Evolutionary conservation across 2,329 filamentous ascomycete genomes (phyloP), one percentile per base, ranked within the genome.

Genomic region (Rhexocercosporidium sp.): DNA sequence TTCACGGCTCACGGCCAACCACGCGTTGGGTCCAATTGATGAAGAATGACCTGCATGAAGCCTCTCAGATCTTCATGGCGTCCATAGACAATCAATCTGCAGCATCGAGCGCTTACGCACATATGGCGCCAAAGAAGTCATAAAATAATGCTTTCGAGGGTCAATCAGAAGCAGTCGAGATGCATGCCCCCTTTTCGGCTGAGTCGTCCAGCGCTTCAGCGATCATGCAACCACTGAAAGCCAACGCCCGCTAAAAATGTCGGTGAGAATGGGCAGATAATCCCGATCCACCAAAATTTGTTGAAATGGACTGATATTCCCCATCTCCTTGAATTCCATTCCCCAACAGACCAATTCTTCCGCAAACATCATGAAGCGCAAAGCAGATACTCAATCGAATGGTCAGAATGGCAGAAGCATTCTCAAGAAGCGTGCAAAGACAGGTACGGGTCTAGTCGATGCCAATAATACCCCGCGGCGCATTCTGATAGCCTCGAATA

Each of bases 341-440:
- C 54, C 61, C 62, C 39, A 44, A 54, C 47, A 51, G n/a, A 29
- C 37, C 62, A 71, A 66, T 65, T 64, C 20, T 29, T 54, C 9
- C 25, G 49, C 44, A 54, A 67, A 66, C 73, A 81, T 71, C 6
- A 87, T 87, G 85, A 89, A 89, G 80, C 85, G 87, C 80, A 89
- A 89, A 78, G 86, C 86, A 68, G 82, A 84, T 56, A 77, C 79
- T 68, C 80, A 82, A 70, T 76, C 77, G 62, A 79, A 77, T 69
- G 79, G 78, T 75, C 82, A 80, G 66, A 71, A 71, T 69, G 72
- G 71, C 66, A 76, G 82, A 78, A 72, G 79, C 78, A 70, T 75
- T 75, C 62, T 76, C 70, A 85, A 83, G 76, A 89, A 88, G 78
- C 86, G 85, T 77, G 78, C 83, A 72, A 81, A 81, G 75, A 78